Percentiles rank a stretch among this genome's conserved stretches.
Evolutionary conservation across 306 rosid species (phyloP).

Genomic region (Elaeagnus macrophylla): DNA sequence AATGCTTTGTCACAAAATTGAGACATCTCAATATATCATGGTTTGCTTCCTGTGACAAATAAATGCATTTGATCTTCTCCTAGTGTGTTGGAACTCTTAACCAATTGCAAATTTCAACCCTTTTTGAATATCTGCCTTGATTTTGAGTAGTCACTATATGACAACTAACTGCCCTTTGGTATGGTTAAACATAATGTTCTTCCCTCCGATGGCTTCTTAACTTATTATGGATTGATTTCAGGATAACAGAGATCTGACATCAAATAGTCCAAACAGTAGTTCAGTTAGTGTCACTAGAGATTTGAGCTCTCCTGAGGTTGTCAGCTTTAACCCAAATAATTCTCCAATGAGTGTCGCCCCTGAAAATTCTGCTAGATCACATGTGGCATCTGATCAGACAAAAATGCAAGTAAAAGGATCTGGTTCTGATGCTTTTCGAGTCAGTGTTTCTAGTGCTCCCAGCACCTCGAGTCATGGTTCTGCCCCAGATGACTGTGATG

Average conservation of each 20-base stretch:
- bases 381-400: slow-evolving; percentile 59
- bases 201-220: slow-evolving; percentile 18
- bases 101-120: too few species aligned
- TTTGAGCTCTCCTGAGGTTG: slow-evolving; percentile 67
- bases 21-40: too few species aligned
- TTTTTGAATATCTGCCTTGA: too few species aligned
- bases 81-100: too few species aligned
- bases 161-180: too few species aligned
- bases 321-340: slow-evolving; percentile 39
- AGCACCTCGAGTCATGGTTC: slow-evolving; percentile 99
- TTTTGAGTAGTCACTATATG: too few species aligned
- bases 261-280: slow-evolving; percentile 73
- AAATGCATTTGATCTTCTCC: too few species aligned
- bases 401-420: slow-evolving; percentile 95
- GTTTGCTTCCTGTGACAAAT: too few species aligned
- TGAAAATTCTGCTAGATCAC: slow-evolving; percentile 60
- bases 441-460: slow-evolving; percentile 98
- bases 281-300: slow-evolving; percentile 57
- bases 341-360: slow-evolving; percentile 49
- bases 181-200: background rate
- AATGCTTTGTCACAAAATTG: too few species aligned
- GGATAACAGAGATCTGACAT: slow-evolving; percentile 74
- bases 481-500: slow-evolving; percentile 90
- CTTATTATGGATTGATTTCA: slow-evolving; percentile 45
- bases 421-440: slow-evolving; percentile 87